Evolutionary conservation across 2,329 filamentous ascomycete species (phyloP).

Genomic region (Amesomyces nigricolor): DNA sequence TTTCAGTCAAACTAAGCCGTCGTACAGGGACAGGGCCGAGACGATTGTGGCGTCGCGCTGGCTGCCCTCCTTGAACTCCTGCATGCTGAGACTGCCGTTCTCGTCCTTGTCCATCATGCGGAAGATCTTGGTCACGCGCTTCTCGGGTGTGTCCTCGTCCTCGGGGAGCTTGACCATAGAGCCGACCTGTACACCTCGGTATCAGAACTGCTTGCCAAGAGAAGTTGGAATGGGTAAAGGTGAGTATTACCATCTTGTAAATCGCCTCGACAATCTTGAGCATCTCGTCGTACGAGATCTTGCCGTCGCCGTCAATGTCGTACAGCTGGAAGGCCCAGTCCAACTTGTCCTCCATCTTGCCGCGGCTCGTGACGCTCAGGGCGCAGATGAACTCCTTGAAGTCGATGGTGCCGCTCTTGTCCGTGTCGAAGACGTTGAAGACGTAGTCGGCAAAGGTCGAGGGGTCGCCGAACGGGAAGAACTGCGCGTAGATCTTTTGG

Average conservation of each 20-base stretch:
- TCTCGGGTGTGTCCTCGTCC: constrained; percentile 98
- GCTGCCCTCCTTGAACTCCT: constrained; percentile 98
- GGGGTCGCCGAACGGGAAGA: constrained; percentile 97
- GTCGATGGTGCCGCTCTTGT: constrained; percentile 95
- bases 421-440: constrained; percentile 97
- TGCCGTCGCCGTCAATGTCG: constrained; percentile 97
- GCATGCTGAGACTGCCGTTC: constrained; percentile 93
- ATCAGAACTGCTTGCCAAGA: background rate
- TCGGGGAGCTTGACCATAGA: constrained; percentile 99
- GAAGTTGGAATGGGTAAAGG: background rate
- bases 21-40: constrained; percentile 90
- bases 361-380: constrained; percentile 89
- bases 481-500: constrained; percentile 99
- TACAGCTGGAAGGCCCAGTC: constrained; percentile 99
- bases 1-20: constrained; percentile 74
- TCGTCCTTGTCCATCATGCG: constrained; percentile 99
- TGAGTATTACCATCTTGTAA: constrained; percentile 83
- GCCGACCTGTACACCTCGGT: constrained; percentile 60
- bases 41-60: constrained; percentile 99
- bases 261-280: constrained; percentile 97
- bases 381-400: constrained; percentile 99
- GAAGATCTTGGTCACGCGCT: constrained; percentile 97
- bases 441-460: constrained; percentile 98
- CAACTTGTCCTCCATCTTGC: constrained; percentile 98
- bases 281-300: constrained; percentile 99